phyloP scores from a whole-genome alignment of 129 eudicot species.

The Pseudognaphalium luteoalbum region DNA sequence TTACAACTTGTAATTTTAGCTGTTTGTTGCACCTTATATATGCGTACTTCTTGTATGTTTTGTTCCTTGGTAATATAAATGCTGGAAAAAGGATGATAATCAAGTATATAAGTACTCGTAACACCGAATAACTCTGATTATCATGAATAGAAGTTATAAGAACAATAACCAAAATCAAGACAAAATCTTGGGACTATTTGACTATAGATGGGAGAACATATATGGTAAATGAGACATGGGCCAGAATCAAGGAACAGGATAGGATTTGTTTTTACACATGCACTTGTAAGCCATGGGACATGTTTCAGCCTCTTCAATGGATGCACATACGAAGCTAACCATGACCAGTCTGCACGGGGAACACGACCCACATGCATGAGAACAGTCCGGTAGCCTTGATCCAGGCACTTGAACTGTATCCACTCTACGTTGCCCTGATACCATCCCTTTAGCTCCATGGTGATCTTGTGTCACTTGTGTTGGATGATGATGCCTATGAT shows the following conservation, averaged over 20 bases:
- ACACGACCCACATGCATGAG: slow-evolving; percentile 96
- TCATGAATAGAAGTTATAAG: slow-evolving; percentile 3
- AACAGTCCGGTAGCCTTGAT: slow-evolving; percentile 85
- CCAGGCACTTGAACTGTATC: slow-evolving; percentile 72
- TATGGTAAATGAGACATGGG: not conserved
- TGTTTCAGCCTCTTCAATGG: slow-evolving; percentile 94
- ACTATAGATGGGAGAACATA: slow-evolving; percentile 24
- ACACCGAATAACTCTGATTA: slow-evolving; percentile 16
- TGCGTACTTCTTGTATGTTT: not conserved
- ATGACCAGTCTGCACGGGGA: slow-evolving; percentile 83
- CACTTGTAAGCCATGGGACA: slow-evolving; percentile 97
- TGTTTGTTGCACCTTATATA: not conserved
- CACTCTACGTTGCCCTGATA: slow-evolving; percentile 36
- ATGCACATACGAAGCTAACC: slow-evolving; percentile 95
- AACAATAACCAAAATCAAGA: slow-evolving; percentile 16
- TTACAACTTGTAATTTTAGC: not conserved
- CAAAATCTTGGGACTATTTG: slow-evolving; percentile 33
- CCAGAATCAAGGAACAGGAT: slow-evolving; percentile 67
- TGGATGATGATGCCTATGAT: slow-evolving; percentile 46
- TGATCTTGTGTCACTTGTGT: slow-evolving; percentile 25
- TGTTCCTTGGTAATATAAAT: not conserved
- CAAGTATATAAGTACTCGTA: not conserved
- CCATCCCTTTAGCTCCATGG: slow-evolving; percentile 10
- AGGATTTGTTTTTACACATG: slow-evolving; percentile 91
- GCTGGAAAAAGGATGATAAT: not conserved